Percentiles rank a stretch among this genome's conserved stretches.
Conservation (phyloP, 768 basidiomycete species). For the Termitomyces eurrhizus region DNA sequence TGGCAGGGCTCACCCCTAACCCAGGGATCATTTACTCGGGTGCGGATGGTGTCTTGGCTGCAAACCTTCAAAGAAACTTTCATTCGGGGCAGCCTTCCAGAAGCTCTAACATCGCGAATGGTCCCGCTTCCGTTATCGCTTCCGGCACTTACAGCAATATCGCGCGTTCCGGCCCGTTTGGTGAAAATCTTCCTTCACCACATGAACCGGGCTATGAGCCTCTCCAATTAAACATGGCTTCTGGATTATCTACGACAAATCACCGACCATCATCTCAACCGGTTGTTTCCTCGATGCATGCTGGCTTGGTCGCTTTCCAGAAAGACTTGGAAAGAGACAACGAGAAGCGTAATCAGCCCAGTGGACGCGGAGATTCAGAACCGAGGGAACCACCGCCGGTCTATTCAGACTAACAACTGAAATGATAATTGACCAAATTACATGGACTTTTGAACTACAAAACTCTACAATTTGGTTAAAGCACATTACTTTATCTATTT, state of each 20-base stretch:
- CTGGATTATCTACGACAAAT: background rate
- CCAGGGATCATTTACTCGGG: background rate
- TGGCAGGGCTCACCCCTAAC: background rate
- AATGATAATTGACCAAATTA: background rate
- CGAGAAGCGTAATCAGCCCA: constrained; percentile 12
- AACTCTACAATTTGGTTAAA: background rate
- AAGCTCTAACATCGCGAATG: background rate
- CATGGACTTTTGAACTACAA: background rate
- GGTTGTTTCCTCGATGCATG: background rate
- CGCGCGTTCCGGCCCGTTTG: background rate
- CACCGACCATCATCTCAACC: background rate
- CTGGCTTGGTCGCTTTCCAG: background rate
- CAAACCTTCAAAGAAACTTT: background rate
- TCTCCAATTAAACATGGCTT: background rate
- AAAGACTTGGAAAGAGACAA: constrained; percentile 7
- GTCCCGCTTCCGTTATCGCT: background rate
- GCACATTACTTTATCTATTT: background rate
- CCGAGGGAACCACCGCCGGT: constrained; percentile 11
- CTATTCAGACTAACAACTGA: background rate
- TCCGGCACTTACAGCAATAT: background rate
- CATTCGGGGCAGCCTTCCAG: constrained; percentile 3
- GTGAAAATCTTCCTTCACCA: background rate
- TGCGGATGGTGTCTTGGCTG: background rate
- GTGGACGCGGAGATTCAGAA: constrained; percentile 8
- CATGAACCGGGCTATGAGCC: background rate